Evolutionary conservation across 176 grass and related monocot species (phyloP).

Genomic region (Ensete ventricosum): DNA sequence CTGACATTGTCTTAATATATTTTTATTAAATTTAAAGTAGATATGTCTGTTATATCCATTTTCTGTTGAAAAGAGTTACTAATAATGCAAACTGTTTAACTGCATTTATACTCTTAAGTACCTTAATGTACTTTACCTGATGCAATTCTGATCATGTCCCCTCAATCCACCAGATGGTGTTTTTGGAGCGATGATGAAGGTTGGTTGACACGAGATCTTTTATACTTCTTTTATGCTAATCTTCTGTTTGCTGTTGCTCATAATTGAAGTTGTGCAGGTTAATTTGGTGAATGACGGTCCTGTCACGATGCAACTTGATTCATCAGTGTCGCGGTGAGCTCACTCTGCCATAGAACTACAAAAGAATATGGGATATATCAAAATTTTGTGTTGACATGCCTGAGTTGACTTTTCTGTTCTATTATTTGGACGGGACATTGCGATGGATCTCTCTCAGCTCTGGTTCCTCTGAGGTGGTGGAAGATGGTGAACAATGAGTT

Average conservation of each 20-base stretch:
- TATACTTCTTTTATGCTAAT: conserved; percentile 17
- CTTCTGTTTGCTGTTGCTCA: conserved; percentile 7
- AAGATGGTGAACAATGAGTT: background rate
- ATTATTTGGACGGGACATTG: background rate
- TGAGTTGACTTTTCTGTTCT: background rate
- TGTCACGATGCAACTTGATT: conserved; percentile 94
- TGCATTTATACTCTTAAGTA: background rate
- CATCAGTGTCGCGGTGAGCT: conserved; percentile 21
- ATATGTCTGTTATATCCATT: background rate
- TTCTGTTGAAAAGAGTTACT: background rate
- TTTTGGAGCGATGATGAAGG: conserved; percentile 99
- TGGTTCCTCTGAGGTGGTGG: background rate
- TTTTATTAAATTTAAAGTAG: background rate
- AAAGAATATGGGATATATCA: background rate
- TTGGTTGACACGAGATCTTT: conserved; percentile 16
- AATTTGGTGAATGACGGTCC: conserved; percentile 91
- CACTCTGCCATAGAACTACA: background rate
- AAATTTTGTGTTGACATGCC: background rate
- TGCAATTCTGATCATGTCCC: conserved; percentile 10
- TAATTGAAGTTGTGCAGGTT: conserved; percentile 46
- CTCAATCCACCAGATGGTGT: conserved; percentile 58
- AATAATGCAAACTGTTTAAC: too few species aligned
- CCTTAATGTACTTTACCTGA: background rate
- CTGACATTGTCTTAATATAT: background rate
- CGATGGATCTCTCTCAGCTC: background rate